Conservation (phyloP, 192 early-diverging fungal genomes). For the Phycomyces blakesleeanus region DNA sequence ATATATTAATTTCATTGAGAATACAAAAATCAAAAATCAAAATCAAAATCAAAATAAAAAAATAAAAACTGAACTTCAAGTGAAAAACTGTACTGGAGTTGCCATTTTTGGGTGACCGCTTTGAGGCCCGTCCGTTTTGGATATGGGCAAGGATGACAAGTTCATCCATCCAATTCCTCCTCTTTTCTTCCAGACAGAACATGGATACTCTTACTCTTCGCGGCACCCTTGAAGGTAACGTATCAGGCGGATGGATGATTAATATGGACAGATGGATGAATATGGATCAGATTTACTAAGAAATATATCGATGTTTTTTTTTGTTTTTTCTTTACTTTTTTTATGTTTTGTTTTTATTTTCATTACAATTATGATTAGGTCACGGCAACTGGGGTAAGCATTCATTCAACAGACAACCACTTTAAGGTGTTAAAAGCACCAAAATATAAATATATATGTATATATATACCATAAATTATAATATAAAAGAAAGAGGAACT, state of each 20-base stretch:
- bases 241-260: conserved; percentile 6
- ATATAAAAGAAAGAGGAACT: background rate
- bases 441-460: background rate
- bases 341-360: too few species aligned
- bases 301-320: background rate
- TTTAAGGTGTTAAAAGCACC: too few species aligned
- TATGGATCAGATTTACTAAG: conserved; percentile 26
- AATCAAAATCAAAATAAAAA: too few species aligned
- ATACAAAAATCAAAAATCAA: too few species aligned
- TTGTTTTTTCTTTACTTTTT: background rate
- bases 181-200: conserved; percentile 20
- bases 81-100: too few species aligned
- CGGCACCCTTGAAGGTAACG: conserved; percentile 34
- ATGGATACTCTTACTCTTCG: conserved; percentile 35
- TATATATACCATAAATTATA: background rate
- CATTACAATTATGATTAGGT: conserved; percentile 18
- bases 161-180: conserved; percentile 5
- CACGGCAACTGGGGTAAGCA: conserved; percentile 38
- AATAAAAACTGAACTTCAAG: too few species aligned
- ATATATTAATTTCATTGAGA: too few species aligned
- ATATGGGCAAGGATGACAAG: background rate
- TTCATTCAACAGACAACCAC: background rate
- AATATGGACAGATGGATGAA: conserved; percentile 13
- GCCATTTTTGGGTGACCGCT: too few species aligned
- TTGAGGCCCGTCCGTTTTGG: too few species aligned